Base-by-base conservation (phyloP, 805 yeast species). In the Lipomyces yamadae region DNA sequence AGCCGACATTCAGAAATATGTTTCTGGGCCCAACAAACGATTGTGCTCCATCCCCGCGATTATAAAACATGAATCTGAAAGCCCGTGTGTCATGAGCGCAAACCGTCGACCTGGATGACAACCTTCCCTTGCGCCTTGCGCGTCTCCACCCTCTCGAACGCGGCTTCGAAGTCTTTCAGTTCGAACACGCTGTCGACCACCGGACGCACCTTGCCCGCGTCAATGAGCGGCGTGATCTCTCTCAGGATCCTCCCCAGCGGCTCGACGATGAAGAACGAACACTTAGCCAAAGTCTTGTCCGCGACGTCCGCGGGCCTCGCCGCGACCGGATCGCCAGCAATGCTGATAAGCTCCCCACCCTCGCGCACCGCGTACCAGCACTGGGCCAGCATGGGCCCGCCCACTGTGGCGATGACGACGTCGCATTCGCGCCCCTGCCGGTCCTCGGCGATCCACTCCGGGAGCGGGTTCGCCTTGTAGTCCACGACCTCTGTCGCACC, bases 1-100 rank as follows among this genome's bases (percentile, higher is more conserved):
- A 65, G 88, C 88, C 64, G 88, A 85, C 74, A 76, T 82, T 68
- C 82, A 81, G 61, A 83, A 85, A 72, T 85, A 82, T 72, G 73
- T 79, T 56, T 76, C 84, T 65, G 88, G 88, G 24, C 1, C 24
- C 1, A 1, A 24, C 24, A 24, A 24, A 24, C 24, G 24, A 24
- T 24, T 24, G 24, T 24, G 1, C 24, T 1, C 24, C 24, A 24
- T 24, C 24, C 24, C 24, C 24, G 24, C 24, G 24, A 24, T 24
- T 24, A 24, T 24, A 24, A 24, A 24, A 24, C n/a, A n/a, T 24
- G 24, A 24, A 24, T 1, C 24, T 24, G 24, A 24, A 24, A 1
- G 24, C 24, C 24, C 24, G 24, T 24, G 24, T 1, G 24, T 24
- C 24, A 24, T 24, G 24, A 24, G 1, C 24, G 24, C 24, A 24